Percentiles rank a stretch among this genome's conserved stretches.
Conservation (phyloP, 129 eudicot genomes). For the Helianthus tuberosus region DNA sequence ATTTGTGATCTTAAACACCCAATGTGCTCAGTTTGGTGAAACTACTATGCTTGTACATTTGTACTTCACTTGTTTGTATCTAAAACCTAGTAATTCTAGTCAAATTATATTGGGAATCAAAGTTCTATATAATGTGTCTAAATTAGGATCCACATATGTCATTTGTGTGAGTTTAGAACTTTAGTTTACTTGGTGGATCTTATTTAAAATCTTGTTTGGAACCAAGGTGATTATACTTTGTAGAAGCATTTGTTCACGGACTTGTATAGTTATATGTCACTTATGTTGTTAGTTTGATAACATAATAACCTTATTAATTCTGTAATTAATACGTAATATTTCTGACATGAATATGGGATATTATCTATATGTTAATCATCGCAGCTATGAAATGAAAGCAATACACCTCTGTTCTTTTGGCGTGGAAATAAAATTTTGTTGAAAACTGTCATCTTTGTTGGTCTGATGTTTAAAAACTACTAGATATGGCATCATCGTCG, state of each 20-base stretch:
- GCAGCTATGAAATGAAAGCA: neutral
- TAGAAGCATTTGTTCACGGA: too few relatives aligned
- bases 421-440: neutral
- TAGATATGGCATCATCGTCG: conserved; percentile 31
- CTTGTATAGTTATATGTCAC: neutral
- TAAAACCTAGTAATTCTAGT: conserved; percentile 9
- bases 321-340: neutral
- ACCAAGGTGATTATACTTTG: neutral
- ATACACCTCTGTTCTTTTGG: neutral
- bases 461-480: conserved; percentile 44
- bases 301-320: neutral
- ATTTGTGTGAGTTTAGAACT: neutral
- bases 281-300: neutral
- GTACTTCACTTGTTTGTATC: conserved; percentile 26
- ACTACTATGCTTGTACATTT: conserved; percentile 22
- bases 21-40: conserved; percentile 34
- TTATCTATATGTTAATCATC: neutral
- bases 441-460: neutral
- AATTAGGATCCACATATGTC: neutral
- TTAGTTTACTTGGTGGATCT: neutral
- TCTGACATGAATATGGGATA: neutral
- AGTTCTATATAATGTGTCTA: neutral
- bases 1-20: conserved; percentile 24
- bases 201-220: neutral
- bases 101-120: conserved; percentile 11